Base-by-base conservation (phyloP, 2,329 filamentous ascomycete species). In the Acrocalymma vagum region DNA sequence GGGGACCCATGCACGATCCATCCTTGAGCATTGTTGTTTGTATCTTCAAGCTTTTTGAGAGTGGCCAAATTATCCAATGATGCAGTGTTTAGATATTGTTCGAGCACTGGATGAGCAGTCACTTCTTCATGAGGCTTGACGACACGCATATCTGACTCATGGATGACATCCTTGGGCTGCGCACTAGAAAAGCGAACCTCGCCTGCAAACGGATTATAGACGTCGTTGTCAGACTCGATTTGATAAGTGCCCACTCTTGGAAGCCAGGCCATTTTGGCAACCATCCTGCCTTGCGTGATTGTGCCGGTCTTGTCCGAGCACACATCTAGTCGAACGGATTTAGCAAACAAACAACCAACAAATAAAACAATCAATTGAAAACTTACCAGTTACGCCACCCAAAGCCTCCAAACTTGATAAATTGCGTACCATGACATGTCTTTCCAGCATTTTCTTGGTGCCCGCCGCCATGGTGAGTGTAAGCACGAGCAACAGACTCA, bases 381-480 rank as follows among this genome's bases (percentile, higher is more conserved):
- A n/a, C n/a, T n/a, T 71, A 46, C 51, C 55, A 18, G 66, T 70
- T 6, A 70, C 63, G 15, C 57, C 63, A 16, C 66, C 65, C 3
- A 70, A 50, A 14, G 66, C 66, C 46, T 70, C 66, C 1, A 70
- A 44, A 2, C 64, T 61, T 42, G 60, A 66, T 11, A 70, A 48
- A 37, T 69, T 70, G 14, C 67, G 55, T 10, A 65, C 63, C 25
- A 69, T 61, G 1, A 70, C 67, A 39, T 68, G 40, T 10, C 60
- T 51, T 29, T 63, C 55, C 5, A 65, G 59, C 66, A 69, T 70
- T n/a, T 63, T 64, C 48, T 72, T 72, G 8, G 65, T 68, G 28
- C 69, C 69, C 11, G 71, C 68, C 4, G 69, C 64, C 74, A 87
- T 85, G 4, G 84, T 86, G 38, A 87, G 85, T 20, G 84, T 87